Conservation (phyloP, 1,139 yeast species). For the Geotrichum phurueaensis region DNA sequence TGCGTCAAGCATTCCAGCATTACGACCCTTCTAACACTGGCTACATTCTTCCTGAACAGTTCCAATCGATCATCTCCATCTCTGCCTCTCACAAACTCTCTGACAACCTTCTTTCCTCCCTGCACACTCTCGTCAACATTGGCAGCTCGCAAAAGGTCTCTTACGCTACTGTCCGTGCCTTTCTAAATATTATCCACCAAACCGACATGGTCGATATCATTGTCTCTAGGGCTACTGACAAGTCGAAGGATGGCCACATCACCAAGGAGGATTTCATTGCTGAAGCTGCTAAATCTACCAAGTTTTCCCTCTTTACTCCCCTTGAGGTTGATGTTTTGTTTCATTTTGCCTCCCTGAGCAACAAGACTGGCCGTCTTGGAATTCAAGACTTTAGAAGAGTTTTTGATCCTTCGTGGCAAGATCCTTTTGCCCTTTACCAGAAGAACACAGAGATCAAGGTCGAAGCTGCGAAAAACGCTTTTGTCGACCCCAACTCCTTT, state of each 20-base stretch:
- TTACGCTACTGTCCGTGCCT: constrained; percentile 43
- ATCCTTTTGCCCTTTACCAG: constrained; percentile 34
- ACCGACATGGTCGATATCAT: constrained; percentile 40
- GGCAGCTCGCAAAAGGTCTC: constrained; percentile 35
- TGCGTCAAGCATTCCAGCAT: constrained; percentile 41
- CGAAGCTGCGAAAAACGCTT: constrained; percentile 41
- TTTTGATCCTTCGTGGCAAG: constrained; percentile 44
- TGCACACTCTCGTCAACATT: constrained; percentile 38
- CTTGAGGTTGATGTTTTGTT: constrained; percentile 42
- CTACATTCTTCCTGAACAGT: constrained; percentile 40
- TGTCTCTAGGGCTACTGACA: constrained; percentile 34
- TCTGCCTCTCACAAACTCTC: constrained; percentile 42
- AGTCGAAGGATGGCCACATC: constrained; percentile 36
- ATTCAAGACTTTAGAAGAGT: constrained; percentile 39
- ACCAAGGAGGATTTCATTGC: constrained; percentile 38
- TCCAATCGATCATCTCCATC: constrained; percentile 36
- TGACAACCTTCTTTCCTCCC: constrained; percentile 35
- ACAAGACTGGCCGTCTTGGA: constrained; percentile 35
- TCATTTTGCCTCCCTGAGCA: constrained; percentile 39
- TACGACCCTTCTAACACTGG: constrained; percentile 38
- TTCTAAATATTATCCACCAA: constrained; percentile 40
- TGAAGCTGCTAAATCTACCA: constrained; percentile 39
- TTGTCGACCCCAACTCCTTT: constrained; percentile 36
- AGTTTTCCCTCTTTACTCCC: constrained; percentile 42
- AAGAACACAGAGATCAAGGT: constrained; percentile 33